phyloP scores from a whole-genome alignment of 148 eudicot genomes.

The Cornus suecica region DNA sequence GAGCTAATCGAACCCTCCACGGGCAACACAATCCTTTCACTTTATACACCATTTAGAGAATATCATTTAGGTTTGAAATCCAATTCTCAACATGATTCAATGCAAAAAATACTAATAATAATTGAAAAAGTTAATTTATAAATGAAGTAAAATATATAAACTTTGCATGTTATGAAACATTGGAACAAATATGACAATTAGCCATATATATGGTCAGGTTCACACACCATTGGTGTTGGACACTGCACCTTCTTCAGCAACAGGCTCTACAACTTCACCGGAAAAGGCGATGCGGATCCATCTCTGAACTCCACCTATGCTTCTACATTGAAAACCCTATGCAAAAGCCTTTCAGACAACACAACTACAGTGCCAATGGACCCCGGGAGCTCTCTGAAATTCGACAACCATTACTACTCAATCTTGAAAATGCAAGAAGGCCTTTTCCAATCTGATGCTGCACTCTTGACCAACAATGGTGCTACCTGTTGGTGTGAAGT shows the following conservation, averaged over 20 bases:
- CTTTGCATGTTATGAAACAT: too few relatives aligned
- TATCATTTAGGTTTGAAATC: too few relatives aligned
- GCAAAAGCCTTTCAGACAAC: conserved; percentile 25
- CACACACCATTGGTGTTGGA: conserved; percentile 44
- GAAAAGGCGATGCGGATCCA: conserved; percentile 43
- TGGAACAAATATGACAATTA: too few relatives aligned
- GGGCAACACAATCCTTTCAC: too few relatives aligned
- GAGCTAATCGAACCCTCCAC: too few relatives aligned
- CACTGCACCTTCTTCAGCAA: conserved; percentile 26
- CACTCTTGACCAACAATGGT: conserved; percentile 21
- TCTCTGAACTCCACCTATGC: conserved; percentile 38
- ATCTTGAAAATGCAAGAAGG: conserved; percentile 26
- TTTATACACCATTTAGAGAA: too few relatives aligned
- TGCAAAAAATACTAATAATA: too few relatives aligned
- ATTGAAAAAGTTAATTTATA: too few relatives aligned
- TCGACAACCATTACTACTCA: conserved; percentile 34
- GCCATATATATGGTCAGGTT: conserved; percentile 21
- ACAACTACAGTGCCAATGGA: conserved; percentile 31
- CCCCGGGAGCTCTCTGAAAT: conserved; percentile 24
- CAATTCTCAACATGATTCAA: too few relatives aligned
- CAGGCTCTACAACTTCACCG: conserved; percentile 48
- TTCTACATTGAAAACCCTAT: conserved; percentile 9
- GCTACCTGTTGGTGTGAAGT: too few relatives aligned
- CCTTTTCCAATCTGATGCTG: conserved; percentile 45
- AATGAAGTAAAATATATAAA: too few relatives aligned